These are phyloP conservation scores for Styphnolobium japonicum DNA, from an alignment of 306 rosid genomes.

Conservation along the genomic window DNA sequence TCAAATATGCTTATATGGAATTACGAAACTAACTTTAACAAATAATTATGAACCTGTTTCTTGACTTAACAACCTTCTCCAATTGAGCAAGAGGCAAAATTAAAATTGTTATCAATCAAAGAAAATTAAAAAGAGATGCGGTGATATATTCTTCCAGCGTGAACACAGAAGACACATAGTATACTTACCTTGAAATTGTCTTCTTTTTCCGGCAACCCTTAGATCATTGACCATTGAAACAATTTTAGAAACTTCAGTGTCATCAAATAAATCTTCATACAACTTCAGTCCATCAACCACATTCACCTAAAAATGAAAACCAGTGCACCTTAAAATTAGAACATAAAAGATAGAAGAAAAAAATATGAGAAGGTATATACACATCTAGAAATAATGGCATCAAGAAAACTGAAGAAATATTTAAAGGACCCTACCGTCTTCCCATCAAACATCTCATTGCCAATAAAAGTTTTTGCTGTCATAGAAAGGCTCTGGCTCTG, in stretches of 20 bases:
- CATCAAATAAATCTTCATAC: slow-evolving; percentile 56
- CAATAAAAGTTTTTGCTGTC: slow-evolving; percentile 57
- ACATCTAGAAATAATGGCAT: neutral
- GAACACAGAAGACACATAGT: neutral
- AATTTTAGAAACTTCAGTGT: slow-evolving; percentile 62
- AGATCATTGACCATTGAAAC: slow-evolving; percentile 64
- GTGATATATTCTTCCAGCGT: neutral
- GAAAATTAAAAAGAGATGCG: neutral
- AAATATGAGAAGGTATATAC: neutral
- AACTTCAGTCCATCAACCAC: slow-evolving; percentile 78
- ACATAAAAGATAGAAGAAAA: neutral
- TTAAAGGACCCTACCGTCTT: slow-evolving; percentile 59
- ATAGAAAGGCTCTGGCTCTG: slow-evolving; percentile 46
- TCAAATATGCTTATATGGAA: too few species aligned
- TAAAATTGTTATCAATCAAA: neutral
- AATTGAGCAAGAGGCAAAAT: too few species aligned
- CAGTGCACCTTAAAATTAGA: slow-evolving; percentile 1
- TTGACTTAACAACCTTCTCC: too few species aligned
- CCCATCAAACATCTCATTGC: slow-evolving; percentile 66
- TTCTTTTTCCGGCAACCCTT: slow-evolving; percentile 69
- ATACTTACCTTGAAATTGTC: slow-evolving; percentile 73
- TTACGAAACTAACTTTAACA: too few species aligned
- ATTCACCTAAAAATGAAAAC: slow-evolving; percentile 56
- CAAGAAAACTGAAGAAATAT: neutral
- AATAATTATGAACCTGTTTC: too few species aligned